A percentile compares a stretch with the other conserved stretches of the same genome.
Conservation (phyloP, 2,329 filamentous ascomycete species). For the Exophiala xenobiotica region DNA sequence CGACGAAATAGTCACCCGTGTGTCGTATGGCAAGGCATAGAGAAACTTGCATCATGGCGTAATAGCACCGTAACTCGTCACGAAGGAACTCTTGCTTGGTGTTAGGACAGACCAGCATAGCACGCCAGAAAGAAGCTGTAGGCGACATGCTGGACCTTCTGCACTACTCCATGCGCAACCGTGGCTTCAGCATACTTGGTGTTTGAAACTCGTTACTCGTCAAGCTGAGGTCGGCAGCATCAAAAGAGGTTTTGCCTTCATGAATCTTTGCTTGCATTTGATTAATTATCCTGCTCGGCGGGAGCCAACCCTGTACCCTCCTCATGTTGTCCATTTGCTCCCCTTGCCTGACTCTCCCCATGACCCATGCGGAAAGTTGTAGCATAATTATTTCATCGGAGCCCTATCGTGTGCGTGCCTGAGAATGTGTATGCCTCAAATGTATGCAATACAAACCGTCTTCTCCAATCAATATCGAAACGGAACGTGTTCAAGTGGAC, state of each 20-base stretch:
- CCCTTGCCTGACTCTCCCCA: not conserved
- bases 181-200: too few relatives aligned
- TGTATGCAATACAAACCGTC: constrained; percentile 25
- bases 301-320: not conserved
- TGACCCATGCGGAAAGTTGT: constrained; percentile 13
- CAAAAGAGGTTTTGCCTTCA: not conserved
- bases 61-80: too few relatives aligned
- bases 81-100: too few relatives aligned
- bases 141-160: too few relatives aligned
- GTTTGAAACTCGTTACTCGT: too few relatives aligned
- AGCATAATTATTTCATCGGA: constrained; percentile 18
- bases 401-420: constrained; percentile 27
- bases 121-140: too few relatives aligned
- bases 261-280: constrained; percentile 13
- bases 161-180: too few relatives aligned
- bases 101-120: too few relatives aligned
- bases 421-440: constrained; percentile 21
- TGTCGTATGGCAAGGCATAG: too few relatives aligned
- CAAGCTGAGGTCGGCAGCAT: not conserved
- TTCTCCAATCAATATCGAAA: constrained; percentile 20
- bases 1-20: too few relatives aligned
- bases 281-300: constrained; percentile 9
- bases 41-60: too few relatives aligned
- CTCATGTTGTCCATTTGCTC: constrained; percentile 8
- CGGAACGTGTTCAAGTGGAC: constrained; percentile 4